Base-by-base conservation (phyloP, 768 basidiomycete genomes). In the Favolaschia claudopus region DNA sequence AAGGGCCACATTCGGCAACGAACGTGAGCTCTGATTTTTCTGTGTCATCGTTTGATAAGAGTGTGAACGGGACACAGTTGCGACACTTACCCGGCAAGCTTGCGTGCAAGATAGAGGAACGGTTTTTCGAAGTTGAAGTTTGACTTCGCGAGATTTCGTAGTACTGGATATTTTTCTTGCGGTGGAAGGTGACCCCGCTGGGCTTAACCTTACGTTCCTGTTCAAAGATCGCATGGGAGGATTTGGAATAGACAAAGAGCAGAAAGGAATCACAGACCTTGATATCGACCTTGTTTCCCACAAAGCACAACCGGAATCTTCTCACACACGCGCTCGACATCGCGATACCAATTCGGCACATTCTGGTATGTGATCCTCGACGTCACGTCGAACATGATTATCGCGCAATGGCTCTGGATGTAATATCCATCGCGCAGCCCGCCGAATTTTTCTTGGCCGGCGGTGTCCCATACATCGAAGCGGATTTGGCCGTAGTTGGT, bases 61-160 rank as follows among this genome's bases (percentile, higher is more conserved):
- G 60, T 37, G 20, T 13, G 28, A 19, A 14, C 3, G 20, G 29
- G 19, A 20, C 28, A 1, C 19, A 13, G 5, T 5, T 19, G 28
- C 36, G 55, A 7, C 52, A 82, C 92, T 62, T 69, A 95, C 94
- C 95, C 96, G 64, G 96, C 96, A 62, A 99, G 85, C 81, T 99
- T 99, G 82, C 95, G 88, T 58, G 93, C 96, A 74, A 99, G 85
- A 96, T 97, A 99, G 64, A 99, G 85, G 93, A 99, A 99, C 47
- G 97, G 97, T 77, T 98, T 98, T 80, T 99, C 97, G 72, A 99
- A 99, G 84, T 99, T 99, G 78, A 98, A 99, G 85, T 99, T 99
- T 42, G 96, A 98, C 80, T 99, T 99, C 51, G 97, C 97, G 97
- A 99, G 67, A 99, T 99, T 72, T 99, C 97, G 74, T 96, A 99